Evolutionary conservation across 805 yeast genomes (phyloP), one percentile per base, ranked within the genome.

Genomic region (Candida sakaeoensis): DNA sequence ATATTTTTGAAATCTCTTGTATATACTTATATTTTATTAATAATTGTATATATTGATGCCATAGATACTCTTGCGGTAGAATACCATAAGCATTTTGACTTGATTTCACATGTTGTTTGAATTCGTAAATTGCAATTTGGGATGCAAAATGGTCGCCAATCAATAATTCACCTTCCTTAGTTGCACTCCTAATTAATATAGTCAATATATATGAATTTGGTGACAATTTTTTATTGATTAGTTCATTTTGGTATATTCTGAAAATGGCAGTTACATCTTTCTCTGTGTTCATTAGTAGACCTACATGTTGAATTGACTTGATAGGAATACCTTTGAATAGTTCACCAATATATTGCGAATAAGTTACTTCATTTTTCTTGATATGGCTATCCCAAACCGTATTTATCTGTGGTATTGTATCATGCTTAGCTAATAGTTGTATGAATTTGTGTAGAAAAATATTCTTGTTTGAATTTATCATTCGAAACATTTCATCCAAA

Each of bases 71-170:
- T 4, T 68, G 59, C 0, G 85, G 84, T 26, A 56, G 59, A 0
- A 77, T 31, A 13, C 42, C 35, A 18, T 32, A 33, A 3, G 17
- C 29, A 3, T 45, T 3, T n/a, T 24, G 8, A 22, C 18, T 23
- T 2, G 25, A 31, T 37, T 29, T 36, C 2, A 39, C 41, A 21
- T 22, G 41, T 3, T 32, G 64, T 41, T 75, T 70, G 56, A 82
- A 75, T 52, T 82, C 85, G 27, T 65, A 70, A 2, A 79, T 65
- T 0, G 85, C 80, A 18, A 79, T 64, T 48, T 81, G 86, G 1
- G 82, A 65, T 0, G 89, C 85, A 38, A 60, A 73, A 24, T 34
- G 30, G 4, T 24, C 17, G 17, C 26, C 30, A 7, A 24, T 17
- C 28, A 68, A 37, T 1, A 60, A 58, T 8, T 65, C 77, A 1